Evolutionary conservation across 768 basidiomycete genomes (phyloP).

Genomic region (Termitomyces eurrhizus): DNA sequence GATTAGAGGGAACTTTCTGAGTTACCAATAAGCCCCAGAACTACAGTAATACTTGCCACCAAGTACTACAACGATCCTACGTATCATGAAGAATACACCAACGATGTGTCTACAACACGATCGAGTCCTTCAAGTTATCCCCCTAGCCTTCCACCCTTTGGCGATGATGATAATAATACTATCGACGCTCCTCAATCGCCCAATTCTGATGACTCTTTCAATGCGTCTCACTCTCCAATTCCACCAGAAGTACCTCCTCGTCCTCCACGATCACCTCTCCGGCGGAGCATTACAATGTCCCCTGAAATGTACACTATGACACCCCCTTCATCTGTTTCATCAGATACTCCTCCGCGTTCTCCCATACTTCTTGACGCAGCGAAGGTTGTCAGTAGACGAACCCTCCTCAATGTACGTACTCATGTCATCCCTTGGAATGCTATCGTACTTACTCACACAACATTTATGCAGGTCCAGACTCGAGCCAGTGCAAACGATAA

Average conservation of each 20-base stretch:
- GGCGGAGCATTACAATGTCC: conserved; percentile 24
- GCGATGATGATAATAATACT: conserved; percentile 25
- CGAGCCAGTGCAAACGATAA: neutral
- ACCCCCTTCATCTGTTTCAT: conserved; percentile 37
- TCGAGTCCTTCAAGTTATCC: conserved; percentile 53
- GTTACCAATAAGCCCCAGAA: too few species aligned
- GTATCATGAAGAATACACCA: too few species aligned
- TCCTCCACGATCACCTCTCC: conserved; percentile 19
- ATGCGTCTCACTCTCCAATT: conserved; percentile 3
- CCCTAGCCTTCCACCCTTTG: conserved; percentile 33
- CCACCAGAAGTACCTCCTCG: conserved; percentile 17
- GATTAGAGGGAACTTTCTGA: too few species aligned
- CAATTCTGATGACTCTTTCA: conserved; percentile 9
- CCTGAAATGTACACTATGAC: conserved; percentile 31
- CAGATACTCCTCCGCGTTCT: conserved; percentile 24
- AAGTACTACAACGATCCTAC: too few species aligned
- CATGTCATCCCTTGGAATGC: neutral
- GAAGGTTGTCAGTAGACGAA: conserved; percentile 24
- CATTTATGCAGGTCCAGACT: conserved; percentile 24
- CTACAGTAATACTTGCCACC: too few species aligned
- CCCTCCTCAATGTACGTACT: conserved; percentile 34
- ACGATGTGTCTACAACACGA: conserved; percentile 33
- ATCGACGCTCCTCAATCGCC: conserved; percentile 18
- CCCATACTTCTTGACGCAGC: conserved; percentile 21
- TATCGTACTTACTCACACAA: neutral